These are phyloP conservation scores for Rhodotorula sp. DNA, from an alignment of 1,284 basidiomycete species.

Conservation along the genomic window DNA sequence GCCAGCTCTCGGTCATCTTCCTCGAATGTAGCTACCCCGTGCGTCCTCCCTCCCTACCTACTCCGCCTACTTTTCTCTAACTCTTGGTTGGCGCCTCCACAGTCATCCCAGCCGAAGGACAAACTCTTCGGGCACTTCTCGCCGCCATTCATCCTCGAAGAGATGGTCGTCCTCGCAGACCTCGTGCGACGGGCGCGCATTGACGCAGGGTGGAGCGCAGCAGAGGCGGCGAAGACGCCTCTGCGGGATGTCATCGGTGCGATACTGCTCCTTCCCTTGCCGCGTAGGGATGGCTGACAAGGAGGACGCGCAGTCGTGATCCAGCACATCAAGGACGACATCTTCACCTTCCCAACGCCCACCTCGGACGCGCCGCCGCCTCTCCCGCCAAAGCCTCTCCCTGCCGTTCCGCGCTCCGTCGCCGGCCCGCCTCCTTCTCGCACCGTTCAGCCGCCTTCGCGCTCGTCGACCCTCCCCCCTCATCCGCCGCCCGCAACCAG, in stretches of 20 bases:
- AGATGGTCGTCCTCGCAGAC: slow-evolving; percentile 65
- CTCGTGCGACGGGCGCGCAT: slow-evolving; percentile 59
- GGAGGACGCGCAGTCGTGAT: slow-evolving; percentile 60
- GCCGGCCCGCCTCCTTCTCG: background rate
- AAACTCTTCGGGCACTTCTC: slow-evolving; percentile 73
- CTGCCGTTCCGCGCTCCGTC: background rate
- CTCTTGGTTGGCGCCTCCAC: background rate
- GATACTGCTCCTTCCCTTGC: slow-evolving; percentile 54
- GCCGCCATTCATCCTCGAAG: slow-evolving; percentile 68
- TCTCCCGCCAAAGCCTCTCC: background rate
- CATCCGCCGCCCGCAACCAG: no score
- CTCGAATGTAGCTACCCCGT: slow-evolving; percentile 79
- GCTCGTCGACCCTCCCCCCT: no score
- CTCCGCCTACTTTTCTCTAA: background rate
- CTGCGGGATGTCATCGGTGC: slow-evolving; percentile 52
- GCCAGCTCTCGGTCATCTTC: slow-evolving; percentile 65
- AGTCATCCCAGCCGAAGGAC: slow-evolving; percentile 61
- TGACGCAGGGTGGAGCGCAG: slow-evolving; percentile 21
- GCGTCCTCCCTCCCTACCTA: background rate
- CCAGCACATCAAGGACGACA: slow-evolving; percentile 75
- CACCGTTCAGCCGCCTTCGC: slow-evolving; percentile 47
- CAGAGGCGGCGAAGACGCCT: slow-evolving; percentile 6
- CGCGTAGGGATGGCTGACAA: slow-evolving; percentile 61
- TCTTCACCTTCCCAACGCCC: slow-evolving; percentile 25
- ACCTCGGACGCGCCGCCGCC: background rate